phyloP scores from a whole-genome alignment of 2,329 filamentous ascomycete species.

The Sporothrix inflata region DNA sequence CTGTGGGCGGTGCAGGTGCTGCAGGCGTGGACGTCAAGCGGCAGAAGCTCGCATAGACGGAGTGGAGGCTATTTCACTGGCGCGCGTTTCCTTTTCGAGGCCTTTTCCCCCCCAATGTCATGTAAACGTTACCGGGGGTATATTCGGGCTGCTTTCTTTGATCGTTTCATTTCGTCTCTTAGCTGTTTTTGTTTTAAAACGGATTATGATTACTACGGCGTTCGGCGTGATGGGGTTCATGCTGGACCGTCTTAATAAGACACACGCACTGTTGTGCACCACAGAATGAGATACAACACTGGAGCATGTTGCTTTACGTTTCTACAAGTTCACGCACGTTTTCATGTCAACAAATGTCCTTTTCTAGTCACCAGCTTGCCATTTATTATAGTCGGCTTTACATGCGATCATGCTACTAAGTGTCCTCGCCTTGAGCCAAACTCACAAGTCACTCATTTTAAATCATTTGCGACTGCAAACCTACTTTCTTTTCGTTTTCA shows the following conservation, averaged over 20 bases:
- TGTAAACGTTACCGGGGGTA: background rate
- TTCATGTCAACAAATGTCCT: background rate
- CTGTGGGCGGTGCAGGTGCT: constrained; percentile 37
- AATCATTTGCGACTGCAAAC: no score
- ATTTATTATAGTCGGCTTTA: background rate
- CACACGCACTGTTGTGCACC: background rate
- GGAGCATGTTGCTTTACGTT: background rate
- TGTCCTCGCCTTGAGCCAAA: background rate
- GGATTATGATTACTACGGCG: background rate
- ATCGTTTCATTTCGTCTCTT: background rate
- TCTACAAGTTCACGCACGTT: background rate
- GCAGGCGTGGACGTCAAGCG: constrained; percentile 54
- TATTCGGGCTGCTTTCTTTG: background rate
- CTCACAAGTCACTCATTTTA: background rate
- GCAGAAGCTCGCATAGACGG: constrained; percentile 44
- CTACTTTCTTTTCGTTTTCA: background rate
- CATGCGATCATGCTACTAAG: no score
- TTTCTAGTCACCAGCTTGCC: background rate
- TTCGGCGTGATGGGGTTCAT: background rate
- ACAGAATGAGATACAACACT: background rate
- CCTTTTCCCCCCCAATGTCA: no score
- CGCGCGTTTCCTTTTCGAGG: background rate
- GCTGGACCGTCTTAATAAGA: background rate
- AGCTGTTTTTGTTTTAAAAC: background rate
- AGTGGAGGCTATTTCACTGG: background rate